Conservation (phyloP, 768 basidiomycete species). For the Lentinula sp. region DNA sequence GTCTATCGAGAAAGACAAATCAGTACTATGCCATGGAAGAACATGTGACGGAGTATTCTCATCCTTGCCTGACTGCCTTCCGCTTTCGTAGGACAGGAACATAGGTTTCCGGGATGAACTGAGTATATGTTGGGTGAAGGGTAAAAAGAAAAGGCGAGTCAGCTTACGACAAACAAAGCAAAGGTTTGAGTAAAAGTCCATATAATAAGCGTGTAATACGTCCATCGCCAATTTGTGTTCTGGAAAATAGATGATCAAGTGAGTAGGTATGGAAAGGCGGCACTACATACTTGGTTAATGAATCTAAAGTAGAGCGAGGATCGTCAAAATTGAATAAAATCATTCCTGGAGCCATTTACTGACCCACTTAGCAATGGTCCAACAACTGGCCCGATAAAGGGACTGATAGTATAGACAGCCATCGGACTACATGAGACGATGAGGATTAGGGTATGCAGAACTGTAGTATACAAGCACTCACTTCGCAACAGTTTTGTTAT, state of each 20-base stretch:
- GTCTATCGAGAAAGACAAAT: constrained; percentile 20
- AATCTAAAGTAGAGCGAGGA: constrained; percentile 33
- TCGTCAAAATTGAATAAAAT: not conserved
- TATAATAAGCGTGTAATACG: constrained; percentile 62
- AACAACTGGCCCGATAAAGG: constrained; percentile 44
- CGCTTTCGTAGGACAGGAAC: constrained; percentile 49
- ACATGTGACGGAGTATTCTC: not conserved
- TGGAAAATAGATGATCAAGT: constrained; percentile 15
- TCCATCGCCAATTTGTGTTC: constrained; percentile 69
- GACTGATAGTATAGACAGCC: constrained; percentile 48
- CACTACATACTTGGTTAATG: constrained; percentile 52
- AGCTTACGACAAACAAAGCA: constrained; percentile 44
- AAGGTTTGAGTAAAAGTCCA: constrained; percentile 58
- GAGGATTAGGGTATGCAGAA: not conserved
- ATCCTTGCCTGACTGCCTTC: constrained; percentile 48
- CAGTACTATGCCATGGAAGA: not conserved
- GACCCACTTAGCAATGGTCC: constrained; percentile 59
- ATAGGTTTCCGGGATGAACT: constrained; percentile 74
- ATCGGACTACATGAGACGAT: constrained; percentile 1
- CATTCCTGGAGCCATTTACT: constrained; percentile 13
- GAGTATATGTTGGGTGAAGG: not conserved
- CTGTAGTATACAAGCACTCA: constrained; percentile 22
- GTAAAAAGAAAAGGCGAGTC: not conserved
- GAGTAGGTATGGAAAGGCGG: not conserved
- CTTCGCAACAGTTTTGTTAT: constrained; percentile 53